Evolutionary conservation across 495 filamentous ascomycete genomes (phyloP).

Genomic region (Aspergillus ellipticus): DNA sequence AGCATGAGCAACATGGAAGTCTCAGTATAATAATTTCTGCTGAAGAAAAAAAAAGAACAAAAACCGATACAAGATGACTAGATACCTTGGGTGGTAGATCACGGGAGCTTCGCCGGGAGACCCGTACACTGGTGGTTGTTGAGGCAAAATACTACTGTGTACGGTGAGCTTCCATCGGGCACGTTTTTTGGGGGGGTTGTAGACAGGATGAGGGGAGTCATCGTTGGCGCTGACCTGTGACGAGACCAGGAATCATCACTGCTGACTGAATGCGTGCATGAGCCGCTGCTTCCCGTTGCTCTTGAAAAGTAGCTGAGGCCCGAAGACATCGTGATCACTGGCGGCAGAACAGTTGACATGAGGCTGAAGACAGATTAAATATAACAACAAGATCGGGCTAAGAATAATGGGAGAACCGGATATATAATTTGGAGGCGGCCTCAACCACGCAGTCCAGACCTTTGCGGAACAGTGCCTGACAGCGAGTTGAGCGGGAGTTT

Average conservation of each 20-base stretch:
- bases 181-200: not conserved
- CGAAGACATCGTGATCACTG: conserved; percentile 31
- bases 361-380: conserved; percentile 17
- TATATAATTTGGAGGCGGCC: not conserved
- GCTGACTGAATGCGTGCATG: conserved; percentile 32
- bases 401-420: not conserved
- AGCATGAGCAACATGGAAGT: conserved; percentile 16
- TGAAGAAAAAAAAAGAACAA: conserved; percentile 3
- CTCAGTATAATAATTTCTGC: conserved; percentile 12
- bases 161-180: conserved; percentile 27
- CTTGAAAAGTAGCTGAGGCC: conserved; percentile 33
- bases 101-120: conserved; percentile 31
- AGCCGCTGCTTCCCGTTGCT: conserved; percentile 27
- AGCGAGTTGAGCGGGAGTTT: conserved; percentile 4
- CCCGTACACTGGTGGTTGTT: conserved; percentile 31
- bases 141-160: conserved; percentile 31
- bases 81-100: conserved; percentile 46
- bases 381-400: conserved; percentile 1
- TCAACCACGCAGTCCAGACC: not conserved
- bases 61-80: conserved; percentile 15
- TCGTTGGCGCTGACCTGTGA: conserved; percentile 39
- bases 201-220: conserved; percentile 7
- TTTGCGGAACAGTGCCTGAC: not conserved
- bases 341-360: conserved; percentile 38
- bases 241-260: conserved; percentile 39